Evolutionary conservation across 2,329 filamentous ascomycete species (phyloP), one percentile per base, ranked within the genome.

Genomic region (Chaetomiaceae sp.): DNA sequence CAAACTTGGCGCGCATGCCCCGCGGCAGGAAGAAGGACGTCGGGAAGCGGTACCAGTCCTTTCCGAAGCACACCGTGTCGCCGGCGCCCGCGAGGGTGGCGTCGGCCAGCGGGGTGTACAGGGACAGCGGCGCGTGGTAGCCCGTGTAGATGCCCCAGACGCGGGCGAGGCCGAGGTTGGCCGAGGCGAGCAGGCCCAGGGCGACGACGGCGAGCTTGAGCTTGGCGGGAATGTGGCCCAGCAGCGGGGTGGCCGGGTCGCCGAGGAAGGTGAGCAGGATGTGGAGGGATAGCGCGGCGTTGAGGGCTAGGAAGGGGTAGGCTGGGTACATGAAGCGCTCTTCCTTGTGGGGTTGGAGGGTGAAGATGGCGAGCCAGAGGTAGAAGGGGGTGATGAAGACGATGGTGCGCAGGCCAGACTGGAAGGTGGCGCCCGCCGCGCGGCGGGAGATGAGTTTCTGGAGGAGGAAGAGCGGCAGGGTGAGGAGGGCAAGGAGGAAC

Each of bases 301-400:
- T 96, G 31, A 99, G 75, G 0, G 87, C 86, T 33, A 99, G 75
- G 56, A 92, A 89, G 1, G 93, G 93, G 63, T 99, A 99, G 2
- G 83, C 87, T 0, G 93, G 93, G 63, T 96, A 99, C 91, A 99
- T 97, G 73, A 99, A 99, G 6, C 93, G 79, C 70, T 99, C 93
- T 67, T 99, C 93, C 64, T 99, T 99, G 71, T 99, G 93, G 14
- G 93, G 89, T 65, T 99, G 93, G 8, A 86, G 66, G 0, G 88
- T 92, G 71, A 99, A 97, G 55, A 97, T 93, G 3, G 71, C 80
- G 23, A 99, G 78, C 93, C 93, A 99, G 64, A 96, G 77, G 66
- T 97, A 99, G 68, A 97, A 95, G 0, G 93, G 93, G 0, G 81
- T 72, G 48, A 92, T 74, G 58, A 96, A 89, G 17, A 92, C 80